Evolutionary conservation across 768 basidiomycete genomes (phyloP).

Genomic region (Leucocoprinus sp.): DNA sequence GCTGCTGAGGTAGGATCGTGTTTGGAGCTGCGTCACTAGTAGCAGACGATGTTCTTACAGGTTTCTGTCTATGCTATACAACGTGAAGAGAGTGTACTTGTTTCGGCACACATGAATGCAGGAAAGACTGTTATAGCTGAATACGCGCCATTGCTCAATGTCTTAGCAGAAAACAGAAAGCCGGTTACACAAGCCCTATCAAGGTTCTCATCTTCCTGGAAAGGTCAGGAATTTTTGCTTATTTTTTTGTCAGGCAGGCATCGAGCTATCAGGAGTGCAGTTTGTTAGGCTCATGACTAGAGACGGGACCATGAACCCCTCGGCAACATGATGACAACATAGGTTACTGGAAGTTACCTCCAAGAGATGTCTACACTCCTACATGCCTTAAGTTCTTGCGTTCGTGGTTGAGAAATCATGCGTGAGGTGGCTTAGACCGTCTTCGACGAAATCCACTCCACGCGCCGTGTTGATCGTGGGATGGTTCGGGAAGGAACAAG

Average conservation of each 20-base stretch:
- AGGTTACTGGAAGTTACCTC: slow-evolving; percentile 43
- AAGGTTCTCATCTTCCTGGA: slow-evolving; percentile 57
- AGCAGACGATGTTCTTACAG: slow-evolving; percentile 79
- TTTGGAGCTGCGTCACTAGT: slow-evolving; percentile 59
- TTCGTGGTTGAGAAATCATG: slow-evolving; percentile 97
- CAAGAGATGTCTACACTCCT: background rate
- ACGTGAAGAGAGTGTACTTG: slow-evolving; percentile 93
- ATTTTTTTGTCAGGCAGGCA: slow-evolving; percentile 50
- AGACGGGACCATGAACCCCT: slow-evolving; percentile 97
- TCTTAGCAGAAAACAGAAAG: slow-evolving; percentile 87
- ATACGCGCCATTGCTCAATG: slow-evolving; percentile 99
- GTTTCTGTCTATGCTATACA: slow-evolving; percentile 95
- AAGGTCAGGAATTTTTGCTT: slow-evolving; percentile 17
- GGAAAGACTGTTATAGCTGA: slow-evolving; percentile 99
- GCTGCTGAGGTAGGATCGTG: slow-evolving; percentile 53
- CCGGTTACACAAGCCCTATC: slow-evolving; percentile 99
- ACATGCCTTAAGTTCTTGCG: slow-evolving; percentile 69
- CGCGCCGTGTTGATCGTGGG: slow-evolving; percentile 98
- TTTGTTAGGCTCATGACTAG: slow-evolving; percentile 98
- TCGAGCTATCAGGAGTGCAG: slow-evolving; percentile 98
- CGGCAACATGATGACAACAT: slow-evolving; percentile 99
- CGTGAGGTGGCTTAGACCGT: slow-evolving; percentile 99
- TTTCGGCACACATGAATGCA: slow-evolving; percentile 97
- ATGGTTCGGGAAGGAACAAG: slow-evolving; percentile 99
- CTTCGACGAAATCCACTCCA: slow-evolving; percentile 99